These are phyloP conservation scores for Auricularia cornea DNA, from an alignment of 768 basidiomycete species.

Conservation along the genomic window DNA sequence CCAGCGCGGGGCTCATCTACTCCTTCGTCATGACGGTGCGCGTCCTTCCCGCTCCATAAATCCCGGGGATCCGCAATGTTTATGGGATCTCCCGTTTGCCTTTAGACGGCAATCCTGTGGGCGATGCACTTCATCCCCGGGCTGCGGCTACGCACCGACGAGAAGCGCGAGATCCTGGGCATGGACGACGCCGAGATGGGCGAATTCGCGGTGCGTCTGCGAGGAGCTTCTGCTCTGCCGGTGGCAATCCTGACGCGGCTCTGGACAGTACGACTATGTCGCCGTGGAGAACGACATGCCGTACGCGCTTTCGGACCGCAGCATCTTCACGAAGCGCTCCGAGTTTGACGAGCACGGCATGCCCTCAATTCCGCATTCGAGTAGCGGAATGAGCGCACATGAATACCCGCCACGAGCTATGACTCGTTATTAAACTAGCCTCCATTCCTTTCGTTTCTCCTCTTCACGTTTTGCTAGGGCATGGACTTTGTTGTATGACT, in stretches of 20 bases:
- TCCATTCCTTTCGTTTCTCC: neutral
- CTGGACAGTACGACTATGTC: neutral
- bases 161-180: conserved; percentile 51
- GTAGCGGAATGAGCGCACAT: neutral
- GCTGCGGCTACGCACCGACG: conserved; percentile 42
- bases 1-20: conserved; percentile 49
- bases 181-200: conserved; percentile 71
- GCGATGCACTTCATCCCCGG: conserved; percentile 49
- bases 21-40: conserved; percentile 16
- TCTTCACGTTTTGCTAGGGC: neutral
- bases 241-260: neutral
- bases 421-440: neutral
- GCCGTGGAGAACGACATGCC: neutral
- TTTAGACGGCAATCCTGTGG: conserved; percentile 24
- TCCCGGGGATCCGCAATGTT: too few relatives aligned
- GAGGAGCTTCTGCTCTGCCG: too few relatives aligned
- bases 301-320: neutral
- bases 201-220: conserved; percentile 47
- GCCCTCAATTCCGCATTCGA: neutral
- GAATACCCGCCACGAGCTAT: neutral
- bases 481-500: neutral
- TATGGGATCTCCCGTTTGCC: too few relatives aligned
- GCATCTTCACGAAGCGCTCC: neutral
- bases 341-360: neutral
- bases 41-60: neutral